Evolutionary conservation across 495 filamentous ascomycete genomes (phyloP).

Genomic region (Talaromyces borbonicus): DNA sequence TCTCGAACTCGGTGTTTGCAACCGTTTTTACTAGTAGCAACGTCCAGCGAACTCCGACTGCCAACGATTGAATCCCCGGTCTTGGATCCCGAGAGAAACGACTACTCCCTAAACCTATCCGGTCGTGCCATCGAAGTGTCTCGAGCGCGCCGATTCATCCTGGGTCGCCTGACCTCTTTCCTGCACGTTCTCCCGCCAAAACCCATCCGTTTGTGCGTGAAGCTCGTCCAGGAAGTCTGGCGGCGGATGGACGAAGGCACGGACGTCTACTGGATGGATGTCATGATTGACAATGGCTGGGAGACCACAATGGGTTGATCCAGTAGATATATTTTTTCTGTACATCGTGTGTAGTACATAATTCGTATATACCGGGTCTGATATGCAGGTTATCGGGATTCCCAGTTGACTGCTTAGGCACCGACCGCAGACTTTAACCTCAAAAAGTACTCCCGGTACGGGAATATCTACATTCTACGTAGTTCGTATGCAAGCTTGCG

Average conservation of each 20-base stretch:
- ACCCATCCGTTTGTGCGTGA: conserved; percentile 38
- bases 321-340: not conserved
- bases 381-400: no score
- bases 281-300: conserved; percentile 49
- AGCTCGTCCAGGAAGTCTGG: conserved; percentile 44
- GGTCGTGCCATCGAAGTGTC: conserved; percentile 39
- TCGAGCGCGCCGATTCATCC: conserved; percentile 34
- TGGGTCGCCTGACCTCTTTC: conserved; percentile 37
- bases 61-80: conserved; percentile 12
- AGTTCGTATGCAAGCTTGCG: no score
- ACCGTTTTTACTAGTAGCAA: conserved; percentile 42
- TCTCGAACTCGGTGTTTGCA: conserved; percentile 47
- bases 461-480: no score
- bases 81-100: conserved; percentile 12
- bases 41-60: conserved; percentile 39
- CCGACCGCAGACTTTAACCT: no score
- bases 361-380: not conserved
- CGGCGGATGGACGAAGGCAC: conserved; percentile 34
- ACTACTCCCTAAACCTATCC: conserved; percentile 23
- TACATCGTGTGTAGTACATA: conserved; percentile 6
- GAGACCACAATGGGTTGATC: conserved; percentile 46
- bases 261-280: conserved; percentile 43
- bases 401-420: no score
- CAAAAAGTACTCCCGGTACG: no score
- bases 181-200: conserved; percentile 42